Evolutionary conservation across 345 rosid genomes (phyloP).

Genomic region (Adansonia digitata): DNA sequence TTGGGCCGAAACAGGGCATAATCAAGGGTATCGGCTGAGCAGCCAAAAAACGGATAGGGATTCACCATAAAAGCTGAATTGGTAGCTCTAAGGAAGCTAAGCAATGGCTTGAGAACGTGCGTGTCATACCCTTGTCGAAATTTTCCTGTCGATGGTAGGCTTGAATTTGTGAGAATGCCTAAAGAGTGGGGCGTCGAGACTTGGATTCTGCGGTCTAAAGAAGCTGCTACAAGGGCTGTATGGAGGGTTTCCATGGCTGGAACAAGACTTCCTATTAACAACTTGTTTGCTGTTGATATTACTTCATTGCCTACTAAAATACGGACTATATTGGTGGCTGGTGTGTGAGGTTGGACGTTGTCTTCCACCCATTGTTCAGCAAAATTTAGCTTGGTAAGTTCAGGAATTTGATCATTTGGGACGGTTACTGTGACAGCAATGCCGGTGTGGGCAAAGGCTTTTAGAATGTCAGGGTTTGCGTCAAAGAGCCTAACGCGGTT

Average conservation of each 20-base stretch:
- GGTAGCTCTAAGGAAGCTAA: slow-evolving; percentile 58
- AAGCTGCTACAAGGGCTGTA: slow-evolving; percentile 51
- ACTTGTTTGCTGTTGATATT: slow-evolving; percentile 41
- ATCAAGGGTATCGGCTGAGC: slow-evolving; percentile 52
- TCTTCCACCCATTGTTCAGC: slow-evolving; percentile 60
- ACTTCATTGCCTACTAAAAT: slow-evolving; percentile 89
- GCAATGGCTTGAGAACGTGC: slow-evolving; percentile 67
- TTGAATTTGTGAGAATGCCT: slow-evolving; percentile 59
- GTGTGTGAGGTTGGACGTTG: slow-evolving; percentile 51
- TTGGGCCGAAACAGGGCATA: slow-evolving; percentile 71
- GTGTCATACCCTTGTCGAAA: slow-evolving; percentile 62
- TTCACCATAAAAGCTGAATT: slow-evolving; percentile 70
- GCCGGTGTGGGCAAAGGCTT: slow-evolving; percentile 62
- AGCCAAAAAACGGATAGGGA: slow-evolving; percentile 84
- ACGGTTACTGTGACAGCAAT: slow-evolving; percentile 54
- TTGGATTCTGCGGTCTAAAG: slow-evolving; percentile 57
- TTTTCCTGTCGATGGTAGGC: slow-evolving; percentile 65
- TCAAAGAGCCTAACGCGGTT: slow-evolving; percentile 70
- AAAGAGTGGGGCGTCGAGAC: slow-evolving; percentile 80
- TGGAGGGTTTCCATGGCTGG: slow-evolving; percentile 77
- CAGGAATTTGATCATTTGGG: slow-evolving; percentile 69
- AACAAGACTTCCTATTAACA: slow-evolving; percentile 42
- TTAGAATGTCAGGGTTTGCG: slow-evolving; percentile 40
- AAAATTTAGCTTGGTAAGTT: slow-evolving; percentile 40
- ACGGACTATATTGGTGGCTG: slow-evolving; percentile 66